phyloP scores from a whole-genome alignment of 1,139 yeast genomes.

The Pichia sp. region DNA sequence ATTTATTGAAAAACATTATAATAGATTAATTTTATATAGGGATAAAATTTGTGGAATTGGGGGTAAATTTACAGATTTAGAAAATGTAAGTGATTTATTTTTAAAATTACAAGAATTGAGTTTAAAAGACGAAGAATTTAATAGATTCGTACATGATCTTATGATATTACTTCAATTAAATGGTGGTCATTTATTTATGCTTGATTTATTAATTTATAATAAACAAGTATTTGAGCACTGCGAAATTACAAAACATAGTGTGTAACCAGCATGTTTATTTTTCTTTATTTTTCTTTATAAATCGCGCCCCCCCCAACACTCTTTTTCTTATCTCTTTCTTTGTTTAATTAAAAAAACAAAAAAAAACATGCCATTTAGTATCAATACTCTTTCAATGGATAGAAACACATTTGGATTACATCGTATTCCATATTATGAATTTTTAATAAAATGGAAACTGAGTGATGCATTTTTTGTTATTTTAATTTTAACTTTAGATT shows the following conservation, averaged over 20 bases:
- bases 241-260: constrained; percentile 21
- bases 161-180: constrained; percentile 36
- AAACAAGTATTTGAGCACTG: constrained; percentile 34
- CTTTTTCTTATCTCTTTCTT: not conserved
- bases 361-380: constrained; percentile 9
- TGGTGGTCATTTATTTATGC: constrained; percentile 41
- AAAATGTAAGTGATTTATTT: constrained; percentile 15
- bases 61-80: constrained; percentile 21
- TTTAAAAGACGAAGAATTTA: constrained; percentile 25
- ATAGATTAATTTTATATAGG: constrained; percentile 33
- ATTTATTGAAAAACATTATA: constrained; percentile 40
- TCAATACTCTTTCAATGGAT: constrained; percentile 27
- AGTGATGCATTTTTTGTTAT: constrained; percentile 47
- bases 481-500: constrained; percentile 39
- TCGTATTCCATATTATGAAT: constrained; percentile 31
- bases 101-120: no score
- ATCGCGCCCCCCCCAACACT: no score
- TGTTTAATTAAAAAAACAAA: no score
- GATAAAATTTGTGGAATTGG: constrained; percentile 27
- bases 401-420: constrained; percentile 49
- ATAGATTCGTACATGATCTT: constrained; percentile 36
- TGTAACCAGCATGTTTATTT: not conserved
- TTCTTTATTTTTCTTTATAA: no score
- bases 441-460: constrained; percentile 50
- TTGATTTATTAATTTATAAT: constrained; percentile 37